Conservation (phyloP, 2,329 filamentous ascomycete genomes). For the Paraphoma sp. region DNA sequence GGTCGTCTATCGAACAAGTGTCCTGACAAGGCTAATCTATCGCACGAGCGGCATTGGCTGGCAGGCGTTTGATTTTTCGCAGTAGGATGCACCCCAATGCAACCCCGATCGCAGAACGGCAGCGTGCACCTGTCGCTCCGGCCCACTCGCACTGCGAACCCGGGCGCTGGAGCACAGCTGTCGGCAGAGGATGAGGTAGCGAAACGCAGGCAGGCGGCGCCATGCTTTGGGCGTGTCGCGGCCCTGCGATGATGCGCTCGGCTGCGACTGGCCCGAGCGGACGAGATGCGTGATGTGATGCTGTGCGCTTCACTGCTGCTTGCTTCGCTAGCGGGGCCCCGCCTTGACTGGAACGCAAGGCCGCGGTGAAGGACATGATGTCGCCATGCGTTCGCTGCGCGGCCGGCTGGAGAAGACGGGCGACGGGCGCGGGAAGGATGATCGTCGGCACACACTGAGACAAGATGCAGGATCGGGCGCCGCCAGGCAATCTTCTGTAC, state of each 20-base stretch:
- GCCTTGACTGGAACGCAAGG: too few species aligned
- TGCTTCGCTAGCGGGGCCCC: neutral
- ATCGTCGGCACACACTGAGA: constrained; percentile 18
- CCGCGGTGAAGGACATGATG: neutral
- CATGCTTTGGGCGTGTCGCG: neutral
- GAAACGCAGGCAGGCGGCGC: neutral
- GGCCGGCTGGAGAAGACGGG: neutral
- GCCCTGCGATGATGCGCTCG: constrained; percentile 1
- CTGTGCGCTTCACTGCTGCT: neutral
- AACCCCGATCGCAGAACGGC: constrained; percentile 9
- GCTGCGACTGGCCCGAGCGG: constrained; percentile 12
- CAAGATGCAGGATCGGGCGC: constrained; percentile 21
- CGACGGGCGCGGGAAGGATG: constrained; percentile 22
- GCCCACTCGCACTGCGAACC: constrained; percentile 20
- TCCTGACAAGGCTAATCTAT: constrained; percentile 22
- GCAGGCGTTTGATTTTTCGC: constrained; percentile 1
- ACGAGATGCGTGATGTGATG: neutral
- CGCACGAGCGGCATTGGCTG: constrained; percentile 13
- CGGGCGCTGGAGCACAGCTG: constrained; percentile 22
- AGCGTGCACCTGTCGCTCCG: constrained; percentile 12
- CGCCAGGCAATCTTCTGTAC: constrained; percentile 13
- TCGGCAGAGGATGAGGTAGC: constrained; percentile 17
- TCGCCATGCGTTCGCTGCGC: constrained; percentile 7
- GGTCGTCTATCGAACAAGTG: constrained; percentile 20
- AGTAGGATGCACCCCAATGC: constrained; percentile 14